A percentile compares a stretch with the other conserved stretches of the same genome.
Conservation (phyloP, 768 basidiomycete species). For the Chiua virens region DNA sequence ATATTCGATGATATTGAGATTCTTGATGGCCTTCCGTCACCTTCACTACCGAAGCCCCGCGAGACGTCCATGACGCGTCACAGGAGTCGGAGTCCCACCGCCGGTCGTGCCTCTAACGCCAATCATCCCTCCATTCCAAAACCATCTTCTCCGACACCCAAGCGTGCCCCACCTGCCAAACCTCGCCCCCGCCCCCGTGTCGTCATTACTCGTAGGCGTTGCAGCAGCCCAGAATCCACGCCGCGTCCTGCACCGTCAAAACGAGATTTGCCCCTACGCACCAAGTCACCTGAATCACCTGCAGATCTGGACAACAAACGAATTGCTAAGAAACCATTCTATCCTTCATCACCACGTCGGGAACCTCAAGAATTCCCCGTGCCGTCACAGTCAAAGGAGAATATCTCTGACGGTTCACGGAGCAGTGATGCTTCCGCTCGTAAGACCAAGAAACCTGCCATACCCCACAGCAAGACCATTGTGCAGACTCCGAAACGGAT, state of each 20-base stretch:
- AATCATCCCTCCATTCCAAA: conserved; percentile 8
- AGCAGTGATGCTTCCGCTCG: conserved; percentile 10
- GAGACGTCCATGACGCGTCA: conserved; percentile 2
- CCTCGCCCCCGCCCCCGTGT: conserved; percentile 16
- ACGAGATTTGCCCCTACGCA: conserved; percentile 1
- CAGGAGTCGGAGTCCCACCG: background rate
- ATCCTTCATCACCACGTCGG: conserved; percentile 3
- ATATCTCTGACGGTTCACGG: conserved; percentile 10
- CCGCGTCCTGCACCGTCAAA: conserved; percentile 8
- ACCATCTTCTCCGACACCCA: background rate
- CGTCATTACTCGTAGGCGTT: background rate
- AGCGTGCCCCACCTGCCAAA: background rate
- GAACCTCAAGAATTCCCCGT: conserved; percentile 27
- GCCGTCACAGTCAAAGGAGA: conserved; percentile 23
- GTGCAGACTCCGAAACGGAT: background rate
- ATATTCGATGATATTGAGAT: conserved; percentile 18
- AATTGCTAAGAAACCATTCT: conserved; percentile 6
- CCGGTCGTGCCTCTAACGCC: background rate
- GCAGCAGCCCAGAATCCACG: conserved; percentile 18
- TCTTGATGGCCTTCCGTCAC: background rate
- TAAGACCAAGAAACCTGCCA: conserved; percentile 9
- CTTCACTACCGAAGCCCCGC: conserved; percentile 2
- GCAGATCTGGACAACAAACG: background rate
- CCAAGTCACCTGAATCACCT: conserved; percentile 7
- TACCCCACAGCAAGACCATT: conserved; percentile 7